These are phyloP conservation scores for Starmerella apis DNA, from an alignment of 805 yeast genomes.

Conservation along the genomic window DNA sequence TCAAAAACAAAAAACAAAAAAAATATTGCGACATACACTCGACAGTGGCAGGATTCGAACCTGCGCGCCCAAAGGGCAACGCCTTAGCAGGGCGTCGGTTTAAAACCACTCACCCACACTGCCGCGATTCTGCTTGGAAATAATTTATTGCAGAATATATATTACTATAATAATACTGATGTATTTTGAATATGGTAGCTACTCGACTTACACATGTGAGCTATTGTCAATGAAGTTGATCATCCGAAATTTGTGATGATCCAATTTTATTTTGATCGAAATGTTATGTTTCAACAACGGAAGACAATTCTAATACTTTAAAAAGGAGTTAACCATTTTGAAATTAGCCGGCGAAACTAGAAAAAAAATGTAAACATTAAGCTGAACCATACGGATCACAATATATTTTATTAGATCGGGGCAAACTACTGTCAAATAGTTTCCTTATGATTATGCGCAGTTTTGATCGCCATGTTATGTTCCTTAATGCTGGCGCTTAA, in stretches of 20 bases:
- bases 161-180: too few relatives aligned
- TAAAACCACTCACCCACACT: conserved; percentile 26
- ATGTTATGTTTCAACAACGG: too few relatives aligned
- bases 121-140: conserved; percentile 15
- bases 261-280: too few relatives aligned
- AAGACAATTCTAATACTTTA: too few relatives aligned
- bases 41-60: conserved; percentile 27
- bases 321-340: too few relatives aligned
- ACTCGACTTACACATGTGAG: too few relatives aligned
- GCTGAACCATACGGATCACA: not conserved
- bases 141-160: too few relatives aligned
- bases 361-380: not conserved
- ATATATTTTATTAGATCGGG: not conserved
- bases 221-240: too few relatives aligned
- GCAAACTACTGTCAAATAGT: not conserved
- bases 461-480: not conserved
- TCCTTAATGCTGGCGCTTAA: not conserved
- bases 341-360: too few relatives aligned
- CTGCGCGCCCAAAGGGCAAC: conserved; percentile 28
- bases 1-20: not conserved
- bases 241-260: too few relatives aligned
- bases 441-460: not conserved
- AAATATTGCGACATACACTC: conserved; percentile 8
- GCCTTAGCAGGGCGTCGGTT: conserved; percentile 27
- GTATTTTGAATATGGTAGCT: too few relatives aligned